Evolutionary conservation across 331 rosid genomes (phyloP).

Genomic region (Cydonia oblonga): DNA sequence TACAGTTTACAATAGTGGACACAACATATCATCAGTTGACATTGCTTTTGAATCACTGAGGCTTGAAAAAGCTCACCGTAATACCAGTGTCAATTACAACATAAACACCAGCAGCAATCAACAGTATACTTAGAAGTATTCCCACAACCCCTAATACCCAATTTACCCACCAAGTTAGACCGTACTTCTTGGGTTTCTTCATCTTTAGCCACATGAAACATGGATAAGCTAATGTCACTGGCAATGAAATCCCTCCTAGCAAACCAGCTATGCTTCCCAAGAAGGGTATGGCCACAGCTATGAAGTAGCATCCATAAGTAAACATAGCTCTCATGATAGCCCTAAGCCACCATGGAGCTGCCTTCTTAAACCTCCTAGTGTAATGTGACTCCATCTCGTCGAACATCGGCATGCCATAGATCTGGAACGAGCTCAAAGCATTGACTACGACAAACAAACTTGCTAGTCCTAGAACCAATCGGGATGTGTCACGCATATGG

Average conservation of each 20-base stretch:
- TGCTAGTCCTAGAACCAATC: slow-evolving; percentile 11
- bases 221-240: slow-evolving; percentile 33
- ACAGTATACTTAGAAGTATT: slow-evolving; percentile 8
- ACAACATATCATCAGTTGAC: background rate
- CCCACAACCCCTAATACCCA: slow-evolving; percentile 27
- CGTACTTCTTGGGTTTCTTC: slow-evolving; percentile 24
- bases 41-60: background rate
- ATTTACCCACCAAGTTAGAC: slow-evolving; percentile 18
- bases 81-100: slow-evolving; percentile 23
- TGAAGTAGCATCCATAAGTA: slow-evolving; percentile 16
- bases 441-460: slow-evolving; percentile 18
- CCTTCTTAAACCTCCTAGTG: slow-evolving; percentile 19
- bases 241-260: slow-evolving; percentile 29
- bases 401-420: slow-evolving; percentile 29
- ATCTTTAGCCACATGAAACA: slow-evolving; percentile 37
- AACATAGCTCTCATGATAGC: slow-evolving; percentile 4
- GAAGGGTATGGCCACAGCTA: slow-evolving; percentile 26
- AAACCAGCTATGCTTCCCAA: slow-evolving; percentile 20
- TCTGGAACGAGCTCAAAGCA: slow-evolving; percentile 26
- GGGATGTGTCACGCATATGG: slow-evolving; percentile 10
- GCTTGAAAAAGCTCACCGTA: slow-evolving; percentile 26
- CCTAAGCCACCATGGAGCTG: slow-evolving; percentile 35
- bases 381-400: slow-evolving; percentile 24
- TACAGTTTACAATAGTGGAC: background rate
- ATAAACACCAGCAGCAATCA: slow-evolving; percentile 23